Evolutionary conservation across 345 rosid species (phyloP).

Genomic region (Eucalyptus microcorys): DNA sequence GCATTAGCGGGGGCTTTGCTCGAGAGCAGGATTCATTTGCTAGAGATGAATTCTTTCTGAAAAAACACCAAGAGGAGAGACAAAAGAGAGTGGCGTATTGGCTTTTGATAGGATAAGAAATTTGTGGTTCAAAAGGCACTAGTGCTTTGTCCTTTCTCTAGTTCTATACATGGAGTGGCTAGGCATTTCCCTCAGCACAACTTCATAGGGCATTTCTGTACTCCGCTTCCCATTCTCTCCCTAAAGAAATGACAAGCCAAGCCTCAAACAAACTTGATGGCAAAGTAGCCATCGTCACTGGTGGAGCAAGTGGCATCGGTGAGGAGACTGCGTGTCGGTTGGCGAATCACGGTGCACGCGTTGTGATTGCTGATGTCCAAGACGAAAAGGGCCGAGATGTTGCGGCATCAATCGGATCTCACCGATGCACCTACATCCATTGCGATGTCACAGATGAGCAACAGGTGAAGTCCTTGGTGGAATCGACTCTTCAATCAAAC

Average conservation of each 20-base stretch:
- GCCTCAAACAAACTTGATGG: background rate
- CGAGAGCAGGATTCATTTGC: no score
- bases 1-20: no score
- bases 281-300: conserved; percentile 8
- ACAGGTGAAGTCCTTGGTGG: background rate
- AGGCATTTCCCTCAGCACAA: background rate
- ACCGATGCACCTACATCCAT: background rate
- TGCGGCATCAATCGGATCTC: background rate
- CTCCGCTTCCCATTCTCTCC: background rate
- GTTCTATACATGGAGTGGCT: background rate
- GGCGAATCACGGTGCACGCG: background rate
- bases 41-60: no score
- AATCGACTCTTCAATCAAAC: background rate
- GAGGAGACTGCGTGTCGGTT: background rate
- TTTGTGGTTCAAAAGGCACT: no score
- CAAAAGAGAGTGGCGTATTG: no score
- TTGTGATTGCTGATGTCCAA: conserved; percentile 2
- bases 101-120: no score
- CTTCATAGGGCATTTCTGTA: background rate
- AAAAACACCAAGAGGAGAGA: no score
- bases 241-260: background rate
- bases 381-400: background rate
- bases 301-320: conserved; percentile 3
- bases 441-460: conserved; percentile 10
- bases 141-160: background rate